A percentile compares a stretch with the other conserved stretches of the same genome.
Evolutionary conservation across 129 eudicot genomes (phyloP).

Genomic region (Centaurea solstitialis): DNA sequence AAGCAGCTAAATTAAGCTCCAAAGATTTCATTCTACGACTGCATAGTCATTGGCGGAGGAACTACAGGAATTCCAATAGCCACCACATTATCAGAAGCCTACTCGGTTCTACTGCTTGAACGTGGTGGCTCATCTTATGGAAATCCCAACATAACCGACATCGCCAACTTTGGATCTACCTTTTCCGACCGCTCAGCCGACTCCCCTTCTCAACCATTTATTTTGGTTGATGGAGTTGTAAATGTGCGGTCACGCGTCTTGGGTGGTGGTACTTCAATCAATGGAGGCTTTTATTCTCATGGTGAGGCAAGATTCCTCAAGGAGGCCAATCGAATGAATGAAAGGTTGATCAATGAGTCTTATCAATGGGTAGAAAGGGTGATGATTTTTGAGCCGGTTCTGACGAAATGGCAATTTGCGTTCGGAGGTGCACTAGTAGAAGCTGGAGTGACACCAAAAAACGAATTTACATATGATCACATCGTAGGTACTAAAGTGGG

Average conservation of each 20-base stretch:
- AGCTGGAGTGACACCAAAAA: conserved; percentile 13
- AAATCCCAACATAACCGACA: too few species aligned
- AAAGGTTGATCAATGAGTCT: not conserved
- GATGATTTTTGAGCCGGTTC: conserved; percentile 60
- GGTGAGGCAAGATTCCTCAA: conserved; percentile 37
- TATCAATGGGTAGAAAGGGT: conserved; percentile 56
- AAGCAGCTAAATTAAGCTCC: too few species aligned
- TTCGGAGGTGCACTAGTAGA: conserved; percentile 2
- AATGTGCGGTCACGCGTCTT: conserved; percentile 62
- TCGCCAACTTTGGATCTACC: conserved; percentile 38
- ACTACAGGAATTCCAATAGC: too few species aligned
- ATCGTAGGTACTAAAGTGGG: conserved; percentile 21
- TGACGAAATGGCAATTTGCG: conserved; percentile 50
- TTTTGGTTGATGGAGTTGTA: conserved; percentile 67
- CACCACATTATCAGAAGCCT: too few species aligned
- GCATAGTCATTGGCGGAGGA: too few species aligned
- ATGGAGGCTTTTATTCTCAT: conserved; percentile 73
- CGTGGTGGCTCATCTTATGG: too few species aligned
- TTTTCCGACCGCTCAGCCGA: conserved; percentile 46
- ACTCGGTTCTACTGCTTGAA: too few species aligned
- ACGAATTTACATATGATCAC: conserved; percentile 21
- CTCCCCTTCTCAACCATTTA: conserved; percentile 65
- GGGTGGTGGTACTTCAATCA: too few species aligned
- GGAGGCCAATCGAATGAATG: conserved; percentile 45
- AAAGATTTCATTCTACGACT: too few species aligned